Evolutionary conservation across 176 grass and related monocot species (phyloP).

Genomic region (Oryza punctata): DNA sequence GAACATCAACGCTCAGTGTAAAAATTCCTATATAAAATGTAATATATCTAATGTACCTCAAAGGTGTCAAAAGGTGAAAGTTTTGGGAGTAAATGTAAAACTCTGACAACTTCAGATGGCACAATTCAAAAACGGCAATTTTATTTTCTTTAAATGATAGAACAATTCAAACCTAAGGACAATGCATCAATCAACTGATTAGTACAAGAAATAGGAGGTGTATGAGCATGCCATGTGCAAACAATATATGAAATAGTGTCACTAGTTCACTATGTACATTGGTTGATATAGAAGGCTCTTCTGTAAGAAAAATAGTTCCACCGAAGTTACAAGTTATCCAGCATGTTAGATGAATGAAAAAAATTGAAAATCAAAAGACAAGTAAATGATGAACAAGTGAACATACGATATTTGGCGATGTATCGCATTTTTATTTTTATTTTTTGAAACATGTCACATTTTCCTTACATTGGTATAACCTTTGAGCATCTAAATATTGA

Average conservation of each 20-base stretch:
- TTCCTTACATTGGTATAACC: background rate
- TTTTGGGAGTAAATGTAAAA: constrained; percentile 7
- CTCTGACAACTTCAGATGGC: background rate
- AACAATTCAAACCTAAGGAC: constrained; percentile 1
- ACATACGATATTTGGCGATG: background rate
- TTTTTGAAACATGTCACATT: background rate
- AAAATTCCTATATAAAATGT: background rate
- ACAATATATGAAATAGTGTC: constrained; percentile 4
- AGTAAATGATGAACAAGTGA: background rate
- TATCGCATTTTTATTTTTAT: background rate
- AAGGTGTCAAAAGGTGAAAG: background rate
- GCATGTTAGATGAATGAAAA: background rate
- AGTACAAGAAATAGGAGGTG: background rate
- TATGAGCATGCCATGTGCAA: background rate
- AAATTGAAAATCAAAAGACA: background rate
- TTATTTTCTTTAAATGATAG: constrained; percentile 19
- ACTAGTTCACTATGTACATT: background rate
- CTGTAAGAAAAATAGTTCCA: background rate
- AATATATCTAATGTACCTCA: constrained; percentile 3
- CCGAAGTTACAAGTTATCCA: background rate
- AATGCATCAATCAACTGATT: background rate
- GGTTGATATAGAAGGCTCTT: background rate
- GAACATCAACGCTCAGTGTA: background rate
- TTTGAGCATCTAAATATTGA: background rate
- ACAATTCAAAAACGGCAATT: background rate